phyloP scores from a whole-genome alignment of 192 early-diverging fungal species.

The Phlyctochytrium bullatum region DNA sequence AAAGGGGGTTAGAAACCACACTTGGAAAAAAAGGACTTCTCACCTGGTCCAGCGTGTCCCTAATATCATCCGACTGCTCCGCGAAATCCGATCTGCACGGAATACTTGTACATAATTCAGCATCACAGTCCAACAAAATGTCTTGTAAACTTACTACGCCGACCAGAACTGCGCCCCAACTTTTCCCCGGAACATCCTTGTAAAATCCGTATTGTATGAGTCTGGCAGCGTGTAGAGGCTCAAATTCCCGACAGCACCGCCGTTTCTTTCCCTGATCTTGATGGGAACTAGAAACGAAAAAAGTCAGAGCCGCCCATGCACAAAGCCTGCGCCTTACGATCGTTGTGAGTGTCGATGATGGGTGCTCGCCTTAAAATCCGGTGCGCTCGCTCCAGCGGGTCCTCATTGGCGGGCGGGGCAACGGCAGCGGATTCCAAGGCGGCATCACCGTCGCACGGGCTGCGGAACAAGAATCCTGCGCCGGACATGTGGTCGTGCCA shows the following conservation, averaged over 20 bases:
- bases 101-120: neutral
- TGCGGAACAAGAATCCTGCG: too few relatives aligned
- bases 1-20: slow-evolving; percentile 5
- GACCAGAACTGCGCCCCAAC: slow-evolving; percentile 44
- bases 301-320: neutral
- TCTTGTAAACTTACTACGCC: slow-evolving; percentile 20
- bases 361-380: slow-evolving; percentile 19
- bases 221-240: neutral
- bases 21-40: neutral
- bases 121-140: neutral
- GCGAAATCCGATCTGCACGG: slow-evolving; percentile 2
- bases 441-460: too few relatives aligned
- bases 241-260: neutral
- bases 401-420: too few relatives aligned
- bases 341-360: slow-evolving; percentile 27
- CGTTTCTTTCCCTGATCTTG: neutral
- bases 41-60: slow-evolving; percentile 32
- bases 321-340: slow-evolving; percentile 11
- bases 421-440: too few relatives aligned
- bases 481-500: too few relatives aligned
- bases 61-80: slow-evolving; percentile 20
- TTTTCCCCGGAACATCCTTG: slow-evolving; percentile 24
- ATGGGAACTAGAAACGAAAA: neutral
- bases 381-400: slow-evolving; percentile 13
- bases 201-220: slow-evolving; percentile 26